These are phyloP conservation scores for Lepidopterella palustris DNA, from an alignment of 495 filamentous ascomycete species.

Conservation along the genomic window DNA sequence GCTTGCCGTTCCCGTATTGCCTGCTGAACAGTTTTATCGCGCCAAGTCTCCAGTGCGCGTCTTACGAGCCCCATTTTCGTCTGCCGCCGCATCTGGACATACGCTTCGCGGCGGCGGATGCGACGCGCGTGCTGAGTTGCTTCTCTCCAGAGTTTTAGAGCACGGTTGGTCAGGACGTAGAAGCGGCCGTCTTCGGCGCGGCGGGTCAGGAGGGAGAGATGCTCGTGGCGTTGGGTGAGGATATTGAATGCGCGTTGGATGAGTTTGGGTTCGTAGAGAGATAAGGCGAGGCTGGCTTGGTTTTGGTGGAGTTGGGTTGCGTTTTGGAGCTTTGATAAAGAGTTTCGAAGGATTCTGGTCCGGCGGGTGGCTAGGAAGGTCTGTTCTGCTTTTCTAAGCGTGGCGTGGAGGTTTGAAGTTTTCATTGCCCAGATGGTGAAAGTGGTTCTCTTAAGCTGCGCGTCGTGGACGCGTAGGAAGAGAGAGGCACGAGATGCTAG, in stretches of 20 bases:
- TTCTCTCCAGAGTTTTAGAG: conserved; percentile 51
- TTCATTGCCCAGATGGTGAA: conserved; percentile 28
- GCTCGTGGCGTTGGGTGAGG: conserved; percentile 43
- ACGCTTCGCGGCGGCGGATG: conserved; percentile 53
- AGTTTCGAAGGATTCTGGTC: conserved; percentile 1
- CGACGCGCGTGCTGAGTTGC: conserved; percentile 47
- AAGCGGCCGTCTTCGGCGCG: conserved; percentile 53
- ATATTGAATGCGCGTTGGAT: conserved; percentile 44
- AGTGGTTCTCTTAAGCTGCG: conserved; percentile 42
- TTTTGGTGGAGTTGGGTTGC: conserved; percentile 6
- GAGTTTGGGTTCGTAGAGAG: conserved; percentile 49
- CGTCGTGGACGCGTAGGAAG: conserved; percentile 48
- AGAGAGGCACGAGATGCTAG: conserved; percentile 49
- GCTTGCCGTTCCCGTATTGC: conserved; percentile 43
- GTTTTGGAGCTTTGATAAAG: conserved; percentile 13
- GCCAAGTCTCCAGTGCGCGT: conserved; percentile 43
- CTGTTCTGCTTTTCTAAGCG: conserved; percentile 20
- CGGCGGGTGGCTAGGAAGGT: conserved; percentile 14
- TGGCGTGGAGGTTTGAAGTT: conserved; percentile 10
- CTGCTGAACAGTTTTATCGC: conserved; percentile 33
- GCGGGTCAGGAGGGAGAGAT: conserved; percentile 45
- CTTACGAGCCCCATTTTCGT: conserved; percentile 54
- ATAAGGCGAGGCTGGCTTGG: conserved; percentile 39
- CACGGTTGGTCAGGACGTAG: conserved; percentile 51
- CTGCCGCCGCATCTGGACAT: conserved; percentile 51